Conservation (phyloP, 495 filamentous ascomycete species). For the Oleoguttula mirabilis region DNA sequence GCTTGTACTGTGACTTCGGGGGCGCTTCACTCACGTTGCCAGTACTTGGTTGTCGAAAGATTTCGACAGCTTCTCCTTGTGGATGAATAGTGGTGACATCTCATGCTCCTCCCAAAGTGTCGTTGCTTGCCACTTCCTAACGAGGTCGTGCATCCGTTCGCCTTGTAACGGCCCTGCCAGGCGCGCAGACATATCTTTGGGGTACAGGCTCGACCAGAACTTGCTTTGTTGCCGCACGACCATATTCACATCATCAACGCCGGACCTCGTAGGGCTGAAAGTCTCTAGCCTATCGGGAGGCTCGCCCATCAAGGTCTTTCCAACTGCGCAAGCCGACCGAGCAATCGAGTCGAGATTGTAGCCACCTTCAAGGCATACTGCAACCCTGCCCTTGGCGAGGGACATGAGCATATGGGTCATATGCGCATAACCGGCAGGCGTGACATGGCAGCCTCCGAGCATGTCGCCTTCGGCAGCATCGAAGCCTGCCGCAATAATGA, state of each 20-base stretch:
- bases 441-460: slow-evolving; percentile 82
- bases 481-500: slow-evolving; percentile 91
- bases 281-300: slow-evolving; percentile 58
- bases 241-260: slow-evolving; percentile 37
- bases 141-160: slow-evolving; percentile 55
- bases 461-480: slow-evolving; percentile 90
- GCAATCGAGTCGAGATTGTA: slow-evolving; percentile 92
- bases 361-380: slow-evolving; percentile 84
- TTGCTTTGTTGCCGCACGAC: slow-evolving; percentile 46
- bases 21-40: slow-evolving; percentile 47
- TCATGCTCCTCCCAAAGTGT: slow-evolving; percentile 54
- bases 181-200: slow-evolving; percentile 32
- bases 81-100: slow-evolving; percentile 65
- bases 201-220: slow-evolving; percentile 50
- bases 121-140: slow-evolving; percentile 60
- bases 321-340: slow-evolving; percentile 80
- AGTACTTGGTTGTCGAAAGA: slow-evolving; percentile 84
- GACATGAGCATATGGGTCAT: slow-evolving; percentile 99
- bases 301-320: slow-evolving; percentile 86
- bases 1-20: not conserved
- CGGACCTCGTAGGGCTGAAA: slow-evolving; percentile 32
- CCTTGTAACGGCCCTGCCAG: slow-evolving; percentile 19
- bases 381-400: slow-evolving; percentile 80
- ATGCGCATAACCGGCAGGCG: slow-evolving; percentile 83
- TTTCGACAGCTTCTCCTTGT: slow-evolving; percentile 53